Evolutionary conservation across 1,284 basidiomycete genomes (phyloP).

Genomic region (Fomitopsis schrenkii): DNA sequence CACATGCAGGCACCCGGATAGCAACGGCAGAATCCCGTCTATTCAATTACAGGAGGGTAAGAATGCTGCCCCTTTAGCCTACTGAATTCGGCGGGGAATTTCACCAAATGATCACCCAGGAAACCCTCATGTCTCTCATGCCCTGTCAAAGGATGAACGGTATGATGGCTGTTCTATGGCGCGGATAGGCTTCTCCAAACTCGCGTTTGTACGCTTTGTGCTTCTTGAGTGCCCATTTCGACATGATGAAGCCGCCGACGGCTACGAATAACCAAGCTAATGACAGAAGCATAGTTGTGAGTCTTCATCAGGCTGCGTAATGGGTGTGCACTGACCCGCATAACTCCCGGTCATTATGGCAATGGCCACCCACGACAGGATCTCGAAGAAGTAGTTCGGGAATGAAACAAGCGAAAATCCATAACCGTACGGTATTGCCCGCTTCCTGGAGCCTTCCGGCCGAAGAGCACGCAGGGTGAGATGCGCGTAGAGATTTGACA

Average conservation of each 20-base stretch:
- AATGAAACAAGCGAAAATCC: constrained; percentile 85
- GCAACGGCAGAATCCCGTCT: not conserved
- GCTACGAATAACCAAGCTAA: constrained; percentile 71
- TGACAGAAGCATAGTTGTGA: constrained; percentile 1
- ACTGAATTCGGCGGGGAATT: not conserved
- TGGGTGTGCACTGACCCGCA: constrained; percentile 51
- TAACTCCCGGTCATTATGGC: constrained; percentile 78
- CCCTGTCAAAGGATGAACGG: constrained; percentile 58
- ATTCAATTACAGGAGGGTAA: not conserved
- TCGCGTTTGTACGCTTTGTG: constrained; percentile 90
- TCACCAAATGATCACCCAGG: not conserved
- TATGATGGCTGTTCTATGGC: constrained; percentile 73
- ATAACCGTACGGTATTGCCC: constrained; percentile 84
- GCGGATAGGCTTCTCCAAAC: constrained; percentile 85
- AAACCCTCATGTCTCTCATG: not conserved
- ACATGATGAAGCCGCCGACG: constrained; percentile 74
- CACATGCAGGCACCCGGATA: not conserved
- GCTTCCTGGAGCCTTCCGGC: constrained; percentile 74
- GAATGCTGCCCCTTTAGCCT: not conserved
- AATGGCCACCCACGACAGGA: constrained; percentile 73
- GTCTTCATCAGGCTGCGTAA: not conserved
- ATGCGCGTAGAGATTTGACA: constrained; percentile 88
- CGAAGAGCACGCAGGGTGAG: constrained; percentile 81
- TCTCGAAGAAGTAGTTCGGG: constrained; percentile 97
- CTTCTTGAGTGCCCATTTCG: constrained; percentile 90